phyloP scores from a whole-genome alignment of 768 basidiomycete genomes.

The Hericium rajendrae region DNA sequence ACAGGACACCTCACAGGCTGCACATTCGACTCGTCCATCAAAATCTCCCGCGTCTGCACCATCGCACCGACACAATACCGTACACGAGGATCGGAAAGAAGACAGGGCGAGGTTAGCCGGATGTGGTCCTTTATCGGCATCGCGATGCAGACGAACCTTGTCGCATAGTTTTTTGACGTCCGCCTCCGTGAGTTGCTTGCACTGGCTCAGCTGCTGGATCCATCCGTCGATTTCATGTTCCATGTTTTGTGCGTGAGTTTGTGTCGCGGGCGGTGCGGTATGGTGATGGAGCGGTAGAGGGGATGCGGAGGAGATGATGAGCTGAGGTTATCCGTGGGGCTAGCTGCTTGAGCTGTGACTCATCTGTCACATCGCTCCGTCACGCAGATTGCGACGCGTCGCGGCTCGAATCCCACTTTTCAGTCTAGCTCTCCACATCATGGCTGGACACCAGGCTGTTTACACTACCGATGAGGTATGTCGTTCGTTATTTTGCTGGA shows the following conservation, averaged over 20 bases:
- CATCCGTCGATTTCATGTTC: constrained; percentile 85
- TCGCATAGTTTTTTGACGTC: constrained; percentile 98
- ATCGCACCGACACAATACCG: background rate
- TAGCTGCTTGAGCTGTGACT: background rate
- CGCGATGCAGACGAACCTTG: constrained; percentile 59
- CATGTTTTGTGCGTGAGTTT: constrained; percentile 20
- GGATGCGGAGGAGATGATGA: background rate
- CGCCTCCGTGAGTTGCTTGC: constrained; percentile 90
- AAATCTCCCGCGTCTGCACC: constrained; percentile 84
- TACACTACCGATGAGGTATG: constrained; percentile 81
- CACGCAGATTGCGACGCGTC: background rate
- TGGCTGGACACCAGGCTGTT: constrained; percentile 52
- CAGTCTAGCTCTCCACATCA: constrained; percentile 2
- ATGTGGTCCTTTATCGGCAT: constrained; percentile 22
- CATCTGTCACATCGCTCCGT: constrained; percentile 4
- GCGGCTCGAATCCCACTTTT: background rate
- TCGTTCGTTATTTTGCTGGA: background rate
- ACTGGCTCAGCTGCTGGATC: constrained; percentile 94
- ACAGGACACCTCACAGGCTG: constrained; percentile 98
- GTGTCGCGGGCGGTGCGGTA: constrained; percentile 1
- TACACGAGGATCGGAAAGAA: background rate
- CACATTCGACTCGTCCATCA: constrained; percentile 99
- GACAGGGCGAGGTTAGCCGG: constrained; percentile 8
- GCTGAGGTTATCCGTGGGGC: background rate
- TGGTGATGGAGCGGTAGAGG: constrained; percentile 4